phyloP scores from a whole-genome alignment of 1,284 basidiomycete genomes.

The Ceratobasidium sp. region DNA sequence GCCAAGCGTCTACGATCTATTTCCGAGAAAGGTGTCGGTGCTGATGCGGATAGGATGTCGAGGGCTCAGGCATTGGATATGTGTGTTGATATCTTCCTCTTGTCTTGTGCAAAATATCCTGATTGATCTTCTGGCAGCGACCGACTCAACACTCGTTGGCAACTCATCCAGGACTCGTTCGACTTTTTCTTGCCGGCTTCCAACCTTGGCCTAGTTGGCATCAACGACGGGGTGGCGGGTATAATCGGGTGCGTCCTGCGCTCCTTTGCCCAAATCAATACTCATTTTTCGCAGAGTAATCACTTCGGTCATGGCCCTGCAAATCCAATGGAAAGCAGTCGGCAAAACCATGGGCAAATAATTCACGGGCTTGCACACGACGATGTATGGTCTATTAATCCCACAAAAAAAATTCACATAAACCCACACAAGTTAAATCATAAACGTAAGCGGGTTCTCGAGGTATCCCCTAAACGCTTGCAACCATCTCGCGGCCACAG shows the following conservation, averaged over 20 bases:
- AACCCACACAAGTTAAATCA: conserved; percentile 68
- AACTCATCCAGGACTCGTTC: conserved; percentile 83
- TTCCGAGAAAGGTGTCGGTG: conserved; percentile 74
- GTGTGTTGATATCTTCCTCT: conserved; percentile 61
- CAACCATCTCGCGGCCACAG: conserved; percentile 91
- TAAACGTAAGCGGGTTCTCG: conserved; percentile 95
- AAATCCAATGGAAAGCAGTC: conserved; percentile 47
- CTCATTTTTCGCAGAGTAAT: conserved; percentile 41
- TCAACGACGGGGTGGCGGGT: conserved; percentile 90
- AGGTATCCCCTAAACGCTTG: conserved; percentile 96
- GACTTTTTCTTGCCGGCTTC: conserved; percentile 93
- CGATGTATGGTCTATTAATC: conserved; percentile 43
- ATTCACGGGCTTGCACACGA: conserved; percentile 5
- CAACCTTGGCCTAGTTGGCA: conserved; percentile 78
- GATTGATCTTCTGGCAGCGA: conserved; percentile 63
- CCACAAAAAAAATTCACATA: conserved; percentile 1
- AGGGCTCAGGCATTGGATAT: conserved; percentile 69
- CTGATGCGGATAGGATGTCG: conserved; percentile 75
- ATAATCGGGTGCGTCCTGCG: conserved; percentile 76
- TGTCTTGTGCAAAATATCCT: conserved; percentile 31
- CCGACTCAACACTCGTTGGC: conserved; percentile 74
- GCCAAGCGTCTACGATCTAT: conserved; percentile 64
- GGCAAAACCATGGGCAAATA: conserved; percentile 43
- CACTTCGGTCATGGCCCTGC: conserved; percentile 50
- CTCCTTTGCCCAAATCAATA: neutral